Base-by-base conservation (phyloP, 2,329 filamentous ascomycete species). In the Fusarium anguioides region DNA sequence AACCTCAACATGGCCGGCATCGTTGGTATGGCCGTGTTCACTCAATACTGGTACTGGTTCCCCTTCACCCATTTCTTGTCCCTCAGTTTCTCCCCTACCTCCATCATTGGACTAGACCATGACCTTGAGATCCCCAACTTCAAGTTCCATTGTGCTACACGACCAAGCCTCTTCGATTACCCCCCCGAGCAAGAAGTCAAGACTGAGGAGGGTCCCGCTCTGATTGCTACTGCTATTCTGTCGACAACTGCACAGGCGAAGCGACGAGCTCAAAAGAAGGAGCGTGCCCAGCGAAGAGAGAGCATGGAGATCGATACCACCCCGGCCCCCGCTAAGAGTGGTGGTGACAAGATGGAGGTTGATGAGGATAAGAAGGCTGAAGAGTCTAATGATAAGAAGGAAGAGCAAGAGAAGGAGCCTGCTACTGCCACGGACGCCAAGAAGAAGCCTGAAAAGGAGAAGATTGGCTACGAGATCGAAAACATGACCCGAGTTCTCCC, bases 41-140 rank as follows among this genome's bases (percentile, higher is more conserved):
- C 94, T 10, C 96, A 99, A 78, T 99, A 99, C 83, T 99, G 96
- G 96, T 99, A 99, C 83, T 99, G 96, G 96, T 99, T 99, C 87
- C 96, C 96, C 61, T 91, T 98, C 74, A 97, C 96, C 27, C 96
- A 99, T 81, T 99, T 99, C 88, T 80, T 99, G 58, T 96, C 95
- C 1, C 85, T 99, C 64, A 94, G 93, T 74, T 98, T 99, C 81
- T 94, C 93, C n/a, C 96, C 96, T 2, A 99, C 96, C 3, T 92
- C 96, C 2, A 92, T 99, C 75, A 97, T 98, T 72, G 95, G 92
- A 61, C 88, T 99, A 24, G 94, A 99, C 76, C 91, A 96, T 75
- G 93, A 97, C 75, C 86, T 99, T 15, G 93, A 97, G 74, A 93
- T 97, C 53, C 94, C 96, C 20, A 90, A 90, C 76, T 94, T 97